Evolutionary conservation across 2,329 filamentous ascomycete genomes (phyloP).

Genomic region (Penicillium concentricum): DNA sequence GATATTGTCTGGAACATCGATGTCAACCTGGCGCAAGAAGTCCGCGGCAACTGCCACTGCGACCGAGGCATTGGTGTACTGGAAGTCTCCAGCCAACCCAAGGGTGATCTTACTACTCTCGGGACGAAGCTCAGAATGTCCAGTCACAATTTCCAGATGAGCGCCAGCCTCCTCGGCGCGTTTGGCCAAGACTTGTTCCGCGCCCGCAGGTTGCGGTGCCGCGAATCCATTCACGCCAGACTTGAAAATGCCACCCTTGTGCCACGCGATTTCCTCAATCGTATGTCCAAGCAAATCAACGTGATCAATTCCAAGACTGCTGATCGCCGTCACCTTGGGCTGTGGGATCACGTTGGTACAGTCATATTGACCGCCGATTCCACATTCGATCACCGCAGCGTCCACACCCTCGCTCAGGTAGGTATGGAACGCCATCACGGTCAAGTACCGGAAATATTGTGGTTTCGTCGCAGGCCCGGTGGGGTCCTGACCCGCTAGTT

Average conservation of each 20-base stretch:
- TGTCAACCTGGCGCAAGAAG: constrained; percentile 38
- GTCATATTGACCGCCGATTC: constrained; percentile 91
- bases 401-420: constrained; percentile 75
- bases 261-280: constrained; percentile 82
- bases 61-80: constrained; percentile 62
- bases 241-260: constrained; percentile 88
- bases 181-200: constrained; percentile 56
- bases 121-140: constrained; percentile 46
- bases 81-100: constrained; percentile 62
- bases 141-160: constrained; percentile 49
- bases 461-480: constrained; percentile 65
- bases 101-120: constrained; percentile 50
- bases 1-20: constrained; percentile 39
- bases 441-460: constrained; percentile 89
- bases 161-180: constrained; percentile 53
- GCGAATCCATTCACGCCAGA: constrained; percentile 62
- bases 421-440: constrained; percentile 80
- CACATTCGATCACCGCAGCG: constrained; percentile 83
- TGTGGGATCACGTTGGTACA: constrained; percentile 79
- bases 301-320: constrained; percentile 83
- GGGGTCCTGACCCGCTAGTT: constrained; percentile 53
- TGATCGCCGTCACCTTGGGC: constrained; percentile 70
- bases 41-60: constrained; percentile 52
- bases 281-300: constrained; percentile 75
- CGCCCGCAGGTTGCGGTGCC: constrained; percentile 55